phyloP scores from a whole-genome alignment of 2,329 filamentous ascomycete genomes.

The Arthrinium puccinioides region DNA sequence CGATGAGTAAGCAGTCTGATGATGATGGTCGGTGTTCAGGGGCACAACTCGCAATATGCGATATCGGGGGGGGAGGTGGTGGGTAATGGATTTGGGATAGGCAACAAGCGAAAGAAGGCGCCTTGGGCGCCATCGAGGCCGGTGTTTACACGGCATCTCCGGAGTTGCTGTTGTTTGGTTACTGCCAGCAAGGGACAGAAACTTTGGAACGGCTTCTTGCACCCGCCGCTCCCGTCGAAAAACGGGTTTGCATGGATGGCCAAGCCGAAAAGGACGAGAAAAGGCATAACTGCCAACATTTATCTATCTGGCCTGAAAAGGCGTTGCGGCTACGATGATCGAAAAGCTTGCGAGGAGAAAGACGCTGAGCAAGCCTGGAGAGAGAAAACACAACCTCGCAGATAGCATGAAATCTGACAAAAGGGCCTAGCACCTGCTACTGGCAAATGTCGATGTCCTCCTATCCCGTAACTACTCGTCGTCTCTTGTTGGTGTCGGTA shows the following conservation, averaged over 20 bases:
- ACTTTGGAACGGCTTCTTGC: no score
- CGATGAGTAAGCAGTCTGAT: conserved; percentile 17
- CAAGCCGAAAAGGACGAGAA: background rate
- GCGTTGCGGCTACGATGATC: conserved; percentile 19
- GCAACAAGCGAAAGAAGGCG: conserved; percentile 1
- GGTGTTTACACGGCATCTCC: no score
- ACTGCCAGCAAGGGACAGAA: background rate
- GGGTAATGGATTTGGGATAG: no score
- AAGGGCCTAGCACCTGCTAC: conserved; percentile 15
- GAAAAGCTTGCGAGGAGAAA: conserved; percentile 15
- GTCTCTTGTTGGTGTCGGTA: no score
- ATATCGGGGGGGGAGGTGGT: no score
- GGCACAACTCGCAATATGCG: conserved; percentile 6
- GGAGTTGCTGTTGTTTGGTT: conserved; percentile 2
- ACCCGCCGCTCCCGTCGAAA: no score
- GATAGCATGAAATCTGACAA: conserved; percentile 23
- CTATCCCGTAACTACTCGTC: no score
- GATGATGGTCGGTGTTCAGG: conserved; percentile 24
- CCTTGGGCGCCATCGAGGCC: conserved; percentile 1
- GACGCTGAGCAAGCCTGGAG: conserved; percentile 15
- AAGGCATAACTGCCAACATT: conserved; percentile 1
- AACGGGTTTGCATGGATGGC: no score
- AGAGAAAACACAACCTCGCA: conserved; percentile 20
- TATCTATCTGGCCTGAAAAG: conserved; percentile 23
- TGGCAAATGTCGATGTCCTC: no score